Base-by-base conservation (phyloP, 768 basidiomycete species). In the Suillus discolor region DNA sequence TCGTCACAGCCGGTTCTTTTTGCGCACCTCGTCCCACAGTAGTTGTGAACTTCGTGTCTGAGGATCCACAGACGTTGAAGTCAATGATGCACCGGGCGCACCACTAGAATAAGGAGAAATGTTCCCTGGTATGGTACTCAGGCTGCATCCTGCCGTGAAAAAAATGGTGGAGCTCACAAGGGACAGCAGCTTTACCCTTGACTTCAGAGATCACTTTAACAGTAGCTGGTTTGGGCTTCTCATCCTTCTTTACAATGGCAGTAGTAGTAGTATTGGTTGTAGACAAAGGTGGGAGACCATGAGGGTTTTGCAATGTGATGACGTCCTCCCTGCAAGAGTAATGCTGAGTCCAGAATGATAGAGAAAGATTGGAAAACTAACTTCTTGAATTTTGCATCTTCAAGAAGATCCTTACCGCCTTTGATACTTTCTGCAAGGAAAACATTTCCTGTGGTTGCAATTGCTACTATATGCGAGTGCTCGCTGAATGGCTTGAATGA, bases 401-500 rank as follows among this genome's bases (percentile, higher is more conserved):
- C 86, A 11, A 99, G 81, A n/a, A 99, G 81, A 75, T 99, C 97
- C 69, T 82, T 84, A 66, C 92, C 91, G 25, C 90, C 92, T 72
- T 89, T 94, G 65, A 95, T 82, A 70, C 96, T 97, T 57, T 98
- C 97, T 9, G 91, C 90, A 20, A 96, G 83, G 77, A 92, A 99
- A 16, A 99, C 95, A 74, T 97, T 97, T 18, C 95, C 96, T 0
- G 94, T 95, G 0, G 88, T 90, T 7, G 90, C 89, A 69, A 97
- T 89, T 49, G 93, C 92, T 44, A 95, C 93, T 63, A 99, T 93
- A 73, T 98, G 93, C 1, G 97, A 96, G 75, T 99, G 97, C 68
- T 97, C 91, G 73, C 85, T 96, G 84, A 99, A 97, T 2, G 93
- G 91, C 76, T 98, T 99, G 86, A 97, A 99, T 4, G 95, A 94